A percentile compares a stretch with the other conserved stretches of the same genome.
phyloP scores from a whole-genome alignment of 257 asterid species.

The Nyctanthes arbortristis region DNA sequence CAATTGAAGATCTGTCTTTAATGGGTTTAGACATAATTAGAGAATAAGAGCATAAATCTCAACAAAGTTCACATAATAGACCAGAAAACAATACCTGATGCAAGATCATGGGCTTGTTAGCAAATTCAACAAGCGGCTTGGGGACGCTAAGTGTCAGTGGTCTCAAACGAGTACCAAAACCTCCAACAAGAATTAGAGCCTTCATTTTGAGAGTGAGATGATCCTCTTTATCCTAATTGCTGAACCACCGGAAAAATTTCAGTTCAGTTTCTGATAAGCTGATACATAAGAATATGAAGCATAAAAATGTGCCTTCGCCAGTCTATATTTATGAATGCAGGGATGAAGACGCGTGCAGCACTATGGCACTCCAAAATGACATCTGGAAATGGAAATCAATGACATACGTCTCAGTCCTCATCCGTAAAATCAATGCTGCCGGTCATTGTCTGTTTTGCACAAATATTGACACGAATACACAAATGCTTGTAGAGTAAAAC shows the following conservation, averaged over 20 bases:
- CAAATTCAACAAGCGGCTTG: constrained; percentile 93
- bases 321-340: constrained; percentile 32
- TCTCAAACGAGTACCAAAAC: constrained; percentile 93
- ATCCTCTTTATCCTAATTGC: constrained; percentile 23
- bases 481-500: not conserved
- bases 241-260: constrained; percentile 18
- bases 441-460: not conserved
- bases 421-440: not conserved
- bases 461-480: not conserved
- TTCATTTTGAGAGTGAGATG: constrained; percentile 50
- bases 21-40: not conserved
- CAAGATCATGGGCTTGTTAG: constrained; percentile 97
- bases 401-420: constrained; percentile 5
- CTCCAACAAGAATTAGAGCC: constrained; percentile 97
- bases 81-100: constrained; percentile 65
- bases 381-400: constrained; percentile 24
- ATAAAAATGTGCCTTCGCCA: constrained; percentile 20
- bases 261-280: not conserved
- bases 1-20: not conserved
- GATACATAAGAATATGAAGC: not conserved
- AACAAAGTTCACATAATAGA: not conserved
- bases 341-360: constrained; percentile 33
- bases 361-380: constrained; percentile 25
- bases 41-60: not conserved
- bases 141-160: constrained; percentile 87